These are phyloP conservation scores for Cucurbitaria berberidis DNA, from an alignment of 2,329 filamentous ascomycete genomes.

Conservation along the genomic window DNA sequence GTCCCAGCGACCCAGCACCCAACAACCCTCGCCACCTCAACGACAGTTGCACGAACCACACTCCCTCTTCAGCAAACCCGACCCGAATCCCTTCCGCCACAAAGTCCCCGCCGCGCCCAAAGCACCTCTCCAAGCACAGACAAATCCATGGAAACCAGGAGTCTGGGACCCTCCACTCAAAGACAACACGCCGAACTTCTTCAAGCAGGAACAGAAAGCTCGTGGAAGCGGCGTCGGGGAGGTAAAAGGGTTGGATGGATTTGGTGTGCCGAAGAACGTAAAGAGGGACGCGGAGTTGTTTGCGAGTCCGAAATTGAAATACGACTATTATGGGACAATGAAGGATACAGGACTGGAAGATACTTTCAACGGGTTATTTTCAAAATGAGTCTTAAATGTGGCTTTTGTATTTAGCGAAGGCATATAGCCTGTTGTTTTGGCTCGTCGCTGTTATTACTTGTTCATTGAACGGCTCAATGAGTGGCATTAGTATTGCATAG, in stretches of 20 bases:
- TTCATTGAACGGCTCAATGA: not conserved
- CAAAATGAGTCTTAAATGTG: conserved; percentile 23
- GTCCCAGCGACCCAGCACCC: conserved; percentile 9
- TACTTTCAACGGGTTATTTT: conserved; percentile 41
- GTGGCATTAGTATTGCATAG: not conserved
- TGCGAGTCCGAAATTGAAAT: conserved; percentile 41
- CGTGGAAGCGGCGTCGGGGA: conserved; percentile 15
- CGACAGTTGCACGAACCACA: conserved; percentile 13
- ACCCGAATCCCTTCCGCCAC: conserved; percentile 69
- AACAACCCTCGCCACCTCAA: conserved; percentile 10
- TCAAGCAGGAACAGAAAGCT: conserved; percentile 47
- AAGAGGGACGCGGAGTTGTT: conserved; percentile 40
- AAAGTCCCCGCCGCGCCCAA: conserved; percentile 72
- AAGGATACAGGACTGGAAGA: conserved; percentile 43
- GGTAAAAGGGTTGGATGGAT: conserved; percentile 25
- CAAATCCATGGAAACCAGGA: conserved; percentile 63
- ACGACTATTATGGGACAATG: conserved; percentile 38
- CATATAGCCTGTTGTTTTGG: not conserved
- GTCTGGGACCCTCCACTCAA: conserved; percentile 57
- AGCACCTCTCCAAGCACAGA: conserved; percentile 66
- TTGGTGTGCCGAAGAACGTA: conserved; percentile 35
- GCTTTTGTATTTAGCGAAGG: not conserved
- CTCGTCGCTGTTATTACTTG: not conserved
- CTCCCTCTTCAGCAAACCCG: conserved; percentile 36
- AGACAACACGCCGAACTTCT: conserved; percentile 61